Conservation (phyloP, 805 yeast genomes). For the Barnettozyma vustinii region DNA sequence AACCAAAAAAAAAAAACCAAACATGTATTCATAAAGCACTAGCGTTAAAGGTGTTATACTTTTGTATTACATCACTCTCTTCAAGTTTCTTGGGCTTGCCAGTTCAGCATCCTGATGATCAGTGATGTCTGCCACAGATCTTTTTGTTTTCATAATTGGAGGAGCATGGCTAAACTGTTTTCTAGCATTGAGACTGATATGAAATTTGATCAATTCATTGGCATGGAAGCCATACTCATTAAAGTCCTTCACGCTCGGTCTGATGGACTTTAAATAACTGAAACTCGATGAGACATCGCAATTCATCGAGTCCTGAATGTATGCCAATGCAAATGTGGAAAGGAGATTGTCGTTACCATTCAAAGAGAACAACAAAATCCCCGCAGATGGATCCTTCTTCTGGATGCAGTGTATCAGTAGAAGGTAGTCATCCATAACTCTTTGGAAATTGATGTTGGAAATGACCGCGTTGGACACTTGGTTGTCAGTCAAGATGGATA, state of each 20-base stretch:
- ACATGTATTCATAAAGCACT: not conserved
- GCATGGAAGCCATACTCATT: conserved; percentile 21
- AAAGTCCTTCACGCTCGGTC: conserved; percentile 23
- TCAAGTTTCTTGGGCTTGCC: conserved; percentile 21
- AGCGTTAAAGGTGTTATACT: not conserved
- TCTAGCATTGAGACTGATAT: conserved; percentile 16
- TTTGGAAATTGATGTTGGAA: conserved; percentile 23
- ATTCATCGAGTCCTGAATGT: conserved; percentile 20
- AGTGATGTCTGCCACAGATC: conserved; percentile 21
- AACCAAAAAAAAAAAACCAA: not conserved
- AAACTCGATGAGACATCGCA: conserved; percentile 21
- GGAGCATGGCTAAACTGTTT: conserved; percentile 15
- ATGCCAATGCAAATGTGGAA: conserved; percentile 19
- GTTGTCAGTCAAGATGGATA: conserved; percentile 17
- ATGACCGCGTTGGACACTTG: conserved; percentile 21
- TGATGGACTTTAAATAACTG: conserved; percentile 21
- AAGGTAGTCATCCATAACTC: conserved; percentile 20
- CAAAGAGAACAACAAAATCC: conserved; percentile 23
- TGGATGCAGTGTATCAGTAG: conserved; percentile 17
- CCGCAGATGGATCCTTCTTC: conserved; percentile 21
- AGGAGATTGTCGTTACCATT: conserved; percentile 27
- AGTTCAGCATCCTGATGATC: conserved; percentile 23
- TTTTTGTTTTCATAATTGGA: conserved; percentile 15
- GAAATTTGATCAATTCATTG: conserved; percentile 20
- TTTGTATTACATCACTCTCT: conserved; percentile 16